Conservation (phyloP, 257 asterid genomes). For the Eucommia ulmoides region DNA sequence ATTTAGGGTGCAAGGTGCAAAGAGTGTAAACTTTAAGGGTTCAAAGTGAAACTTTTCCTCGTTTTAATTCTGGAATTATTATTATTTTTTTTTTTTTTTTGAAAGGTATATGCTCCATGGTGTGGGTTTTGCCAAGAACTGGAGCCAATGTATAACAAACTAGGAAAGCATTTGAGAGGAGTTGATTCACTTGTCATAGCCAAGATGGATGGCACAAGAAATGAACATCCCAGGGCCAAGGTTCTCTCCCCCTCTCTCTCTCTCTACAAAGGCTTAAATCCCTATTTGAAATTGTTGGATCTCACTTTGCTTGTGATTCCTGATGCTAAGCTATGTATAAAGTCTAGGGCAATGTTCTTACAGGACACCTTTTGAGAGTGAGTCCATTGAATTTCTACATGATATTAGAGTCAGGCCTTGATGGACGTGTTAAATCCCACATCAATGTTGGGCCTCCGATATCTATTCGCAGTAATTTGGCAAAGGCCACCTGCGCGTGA, state of each 20-base stretch:
- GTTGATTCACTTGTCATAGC: slow-evolving; percentile 71
- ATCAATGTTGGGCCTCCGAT: no score
- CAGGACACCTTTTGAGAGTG: neutral
- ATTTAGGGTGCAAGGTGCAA: no score
- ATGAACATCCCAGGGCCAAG: slow-evolving; percentile 83
- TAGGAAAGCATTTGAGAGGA: slow-evolving; percentile 62
- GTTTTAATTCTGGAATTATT: neutral
- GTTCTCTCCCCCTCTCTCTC: slow-evolving; percentile 19
- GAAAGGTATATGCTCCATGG: slow-evolving; percentile 91
- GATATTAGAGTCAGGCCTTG: no score
- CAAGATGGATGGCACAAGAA: slow-evolving; percentile 93
- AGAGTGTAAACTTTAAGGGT: no score
- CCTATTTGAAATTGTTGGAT: neutral
- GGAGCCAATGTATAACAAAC: slow-evolving; percentile 87
- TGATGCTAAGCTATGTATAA: no score
- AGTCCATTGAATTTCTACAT: no score
- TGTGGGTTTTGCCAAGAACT: slow-evolving; percentile 93
- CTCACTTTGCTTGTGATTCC: no score
- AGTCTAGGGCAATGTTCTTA: neutral
- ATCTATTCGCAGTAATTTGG: no score
- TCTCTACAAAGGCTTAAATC: neutral
- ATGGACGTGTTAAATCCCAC: no score
- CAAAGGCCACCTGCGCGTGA: neutral
- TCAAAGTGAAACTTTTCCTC: neutral
- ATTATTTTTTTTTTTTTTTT: neutral